These are phyloP conservation scores for Pulveroboletus sp. DNA, from an alignment of 768 basidiomycete genomes.

Conservation along the genomic window DNA sequence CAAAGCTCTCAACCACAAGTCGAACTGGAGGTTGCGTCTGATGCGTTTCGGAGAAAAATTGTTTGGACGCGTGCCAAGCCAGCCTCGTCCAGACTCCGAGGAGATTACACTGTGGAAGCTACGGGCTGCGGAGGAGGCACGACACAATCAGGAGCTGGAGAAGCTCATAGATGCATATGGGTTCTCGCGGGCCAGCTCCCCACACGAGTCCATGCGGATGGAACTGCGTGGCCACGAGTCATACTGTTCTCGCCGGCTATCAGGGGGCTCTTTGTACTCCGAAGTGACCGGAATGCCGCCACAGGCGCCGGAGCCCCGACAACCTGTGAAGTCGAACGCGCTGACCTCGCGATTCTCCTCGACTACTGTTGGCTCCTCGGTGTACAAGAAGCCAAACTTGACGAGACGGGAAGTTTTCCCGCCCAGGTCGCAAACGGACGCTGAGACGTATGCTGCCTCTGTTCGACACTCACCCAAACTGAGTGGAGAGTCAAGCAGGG, in stretches of 20 bases:
- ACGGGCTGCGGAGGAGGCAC: conserved; percentile 47
- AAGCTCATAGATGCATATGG: conserved; percentile 46
- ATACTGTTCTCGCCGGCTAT: conserved; percentile 33
- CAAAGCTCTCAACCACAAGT: conserved; percentile 46
- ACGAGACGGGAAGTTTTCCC: conserved; percentile 25
- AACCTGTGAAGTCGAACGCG: conserved; percentile 52
- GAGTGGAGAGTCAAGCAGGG: conserved; percentile 37
- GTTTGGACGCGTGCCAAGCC: conserved; percentile 44
- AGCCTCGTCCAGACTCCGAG: conserved; percentile 32
- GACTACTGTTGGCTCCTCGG: conserved; percentile 39
- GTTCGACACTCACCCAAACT: conserved; percentile 34
- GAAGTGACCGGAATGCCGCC: conserved; percentile 62
- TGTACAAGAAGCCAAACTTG: conserved; percentile 28
- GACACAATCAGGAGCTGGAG: conserved; percentile 46
- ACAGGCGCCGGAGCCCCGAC: conserved; percentile 64
- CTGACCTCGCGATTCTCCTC: conserved; percentile 46
- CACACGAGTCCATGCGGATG: conserved; percentile 26
- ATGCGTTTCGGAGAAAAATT: conserved; percentile 52
- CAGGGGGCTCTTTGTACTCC: conserved; percentile 59
- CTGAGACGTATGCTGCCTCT: conserved; percentile 54
- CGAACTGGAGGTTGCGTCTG: conserved; percentile 54
- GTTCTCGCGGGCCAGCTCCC: conserved; percentile 39
- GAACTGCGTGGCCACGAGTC: conserved; percentile 19
- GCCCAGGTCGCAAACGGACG: conserved; percentile 43
- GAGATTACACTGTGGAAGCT: conserved; percentile 50